Base-by-base conservation (phyloP, 768 basidiomycete species). In the Mycena amicta region DNA sequence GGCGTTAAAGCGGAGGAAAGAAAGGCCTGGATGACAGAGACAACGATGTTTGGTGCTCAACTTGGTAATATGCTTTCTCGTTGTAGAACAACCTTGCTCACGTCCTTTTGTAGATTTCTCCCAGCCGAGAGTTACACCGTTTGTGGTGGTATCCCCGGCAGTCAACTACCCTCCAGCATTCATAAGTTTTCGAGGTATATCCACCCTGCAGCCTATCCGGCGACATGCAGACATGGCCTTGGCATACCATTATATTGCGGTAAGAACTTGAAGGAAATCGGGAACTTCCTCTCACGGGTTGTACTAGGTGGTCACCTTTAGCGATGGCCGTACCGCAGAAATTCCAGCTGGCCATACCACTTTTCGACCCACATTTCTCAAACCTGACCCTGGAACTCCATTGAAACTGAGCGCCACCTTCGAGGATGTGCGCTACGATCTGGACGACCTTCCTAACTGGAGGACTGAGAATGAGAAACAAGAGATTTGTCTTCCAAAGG, bases 221-320 rank as follows among this genome's bases (percentile, higher is more conserved):
- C 37, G 40, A 16, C 50, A 60, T 28, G 16, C 49, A 5, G 43
- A 27, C 41, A 46, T 37, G 22, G 18, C 39, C 8, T 26, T 62
- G 5, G 56, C 52, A 18, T 57, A 61, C 53, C 23, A 26, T 8
- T 61, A 61, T 46, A 53, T 30, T 5, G 60, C 56, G 2, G 60
- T 61, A 50, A 25, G 28, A 8, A 37, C 18, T 18, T 37, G n/a
- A n/a, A n/a, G n/a, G n/a, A n/a, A n/a, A n/a, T n/a, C n/a, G n/a
- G n/a, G n/a, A n/a, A n/a, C n/a, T n/a, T n/a, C n/a, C n/a, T n/a
- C n/a, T n/a, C n/a, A n/a, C n/a, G n/a, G n/a, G n/a, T n/a, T n/a
- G n/a, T n/a, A n/a, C n/a, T 37, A 60, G 59, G 23, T 61, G 0
- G 52, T 62, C 22, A 37, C 22, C 4, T 62, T 62, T 27, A 29